Evolutionary conservation across 257 asterid species (phyloP).

Genomic region (Nicotiana knightiana): DNA sequence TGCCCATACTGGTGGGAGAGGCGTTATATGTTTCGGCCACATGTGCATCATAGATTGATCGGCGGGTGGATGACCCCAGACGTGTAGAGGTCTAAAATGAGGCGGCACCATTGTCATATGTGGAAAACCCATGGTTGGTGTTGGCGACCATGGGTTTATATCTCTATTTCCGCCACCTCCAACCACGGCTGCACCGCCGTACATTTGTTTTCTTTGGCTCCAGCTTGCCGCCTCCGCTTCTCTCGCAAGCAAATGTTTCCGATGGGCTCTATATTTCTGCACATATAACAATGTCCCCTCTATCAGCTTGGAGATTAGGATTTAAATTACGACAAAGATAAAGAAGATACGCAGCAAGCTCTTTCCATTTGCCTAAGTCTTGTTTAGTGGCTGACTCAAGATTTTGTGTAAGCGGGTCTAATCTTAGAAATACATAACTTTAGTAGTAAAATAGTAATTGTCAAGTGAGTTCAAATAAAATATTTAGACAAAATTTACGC

Average conservation of each 20-base stretch:
- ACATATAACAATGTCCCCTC: background rate
- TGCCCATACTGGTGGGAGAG: slow-evolving; percentile 17
- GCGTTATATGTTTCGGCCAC: slow-evolving; percentile 55
- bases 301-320: too few species aligned
- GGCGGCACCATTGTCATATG: slow-evolving; percentile 13
- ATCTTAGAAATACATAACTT: too few species aligned
- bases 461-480: too few species aligned
- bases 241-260: slow-evolving; percentile 63
- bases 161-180: slow-evolving; percentile 37
- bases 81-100: slow-evolving; percentile 72
- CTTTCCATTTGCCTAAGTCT: too few species aligned
- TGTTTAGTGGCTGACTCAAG: too few species aligned
- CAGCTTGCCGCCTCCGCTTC: slow-evolving; percentile 76
- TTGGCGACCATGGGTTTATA: slow-evolving; percentile 41
- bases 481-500: too few species aligned
- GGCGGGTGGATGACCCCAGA: slow-evolving; percentile 90
- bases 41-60: slow-evolving; percentile 64
- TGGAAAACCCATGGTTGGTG: slow-evolving; percentile 73
- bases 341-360: too few species aligned
- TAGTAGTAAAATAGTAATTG: too few species aligned
- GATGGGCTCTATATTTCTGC: slow-evolving; percentile 85
- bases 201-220: slow-evolving; percentile 56
- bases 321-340: too few species aligned
- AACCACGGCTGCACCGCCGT: slow-evolving; percentile 16
- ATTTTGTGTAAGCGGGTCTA: too few species aligned